These are phyloP conservation scores for Mariannaea sp. DNA, from an alignment of 2,329 filamentous ascomycete species.

Conservation along the genomic window DNA sequence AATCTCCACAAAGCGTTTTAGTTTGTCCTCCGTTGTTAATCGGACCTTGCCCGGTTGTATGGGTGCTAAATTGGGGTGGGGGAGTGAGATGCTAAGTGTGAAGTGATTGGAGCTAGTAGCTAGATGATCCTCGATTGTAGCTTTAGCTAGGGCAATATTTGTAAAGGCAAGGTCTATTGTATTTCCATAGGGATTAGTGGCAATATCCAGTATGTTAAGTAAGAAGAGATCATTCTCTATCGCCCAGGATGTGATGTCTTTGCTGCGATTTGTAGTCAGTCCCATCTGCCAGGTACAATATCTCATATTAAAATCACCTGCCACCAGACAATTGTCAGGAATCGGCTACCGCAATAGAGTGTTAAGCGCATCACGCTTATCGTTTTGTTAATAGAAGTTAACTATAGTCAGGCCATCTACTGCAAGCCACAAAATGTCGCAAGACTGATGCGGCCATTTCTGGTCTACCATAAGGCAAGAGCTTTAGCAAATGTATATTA, in stretches of 20 bases:
- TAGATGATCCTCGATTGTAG: conserved; percentile 17
- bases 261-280: too few species aligned
- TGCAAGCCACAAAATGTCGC: conserved; percentile 24
- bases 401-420: conserved; percentile 19
- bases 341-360: background rate
- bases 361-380: background rate
- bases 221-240: background rate
- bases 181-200: too few species aligned
- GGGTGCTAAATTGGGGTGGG: background rate
- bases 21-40: conserved; percentile 15
- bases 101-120: conserved; percentile 24
- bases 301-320: too few species aligned
- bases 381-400: background rate
- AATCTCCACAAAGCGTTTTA: conserved; percentile 17
- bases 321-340: background rate
- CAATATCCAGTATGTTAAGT: background rate
- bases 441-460: conserved; percentile 13
- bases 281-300: too few species aligned
- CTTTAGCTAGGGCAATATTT: background rate
- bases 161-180: background rate
- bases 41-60: conserved; percentile 14
- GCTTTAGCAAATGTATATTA: conserved; percentile 20
- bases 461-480: conserved; percentile 18
- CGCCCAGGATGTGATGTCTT: background rate
- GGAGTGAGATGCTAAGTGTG: conserved; percentile 16